Evolutionary conservation across 1,139 yeast genomes (phyloP).

Genomic region (Pichia sp.): DNA sequence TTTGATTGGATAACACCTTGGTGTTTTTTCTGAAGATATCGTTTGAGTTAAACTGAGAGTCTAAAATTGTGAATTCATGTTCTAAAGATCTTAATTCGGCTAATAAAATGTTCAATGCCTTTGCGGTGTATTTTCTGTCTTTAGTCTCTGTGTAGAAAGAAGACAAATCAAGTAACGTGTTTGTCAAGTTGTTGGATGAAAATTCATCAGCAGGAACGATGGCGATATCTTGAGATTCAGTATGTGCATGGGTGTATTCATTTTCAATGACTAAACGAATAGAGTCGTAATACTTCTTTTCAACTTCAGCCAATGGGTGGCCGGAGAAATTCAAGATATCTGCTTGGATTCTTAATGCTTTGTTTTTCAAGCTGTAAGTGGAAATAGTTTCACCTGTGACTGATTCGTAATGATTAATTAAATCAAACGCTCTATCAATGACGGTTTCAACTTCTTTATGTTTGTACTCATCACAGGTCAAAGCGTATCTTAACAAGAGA

Average conservation of each 20-base stretch:
- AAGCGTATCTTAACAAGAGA: constrained; percentile 31
- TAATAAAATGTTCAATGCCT: constrained; percentile 27
- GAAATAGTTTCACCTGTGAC: constrained; percentile 19
- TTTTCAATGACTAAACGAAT: constrained; percentile 24
- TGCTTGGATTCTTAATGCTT: constrained; percentile 31
- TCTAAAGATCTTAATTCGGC: constrained; percentile 31
- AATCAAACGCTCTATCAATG: constrained; percentile 23
- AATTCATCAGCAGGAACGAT: constrained; percentile 25
- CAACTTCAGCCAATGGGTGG: constrained; percentile 20
- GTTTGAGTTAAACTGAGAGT: constrained; percentile 18
- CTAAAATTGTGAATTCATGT: constrained; percentile 22
- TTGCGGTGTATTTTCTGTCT: constrained; percentile 19
- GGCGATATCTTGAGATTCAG: constrained; percentile 18
- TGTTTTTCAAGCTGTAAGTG: constrained; percentile 28
- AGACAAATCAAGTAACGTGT: constrained; percentile 31
- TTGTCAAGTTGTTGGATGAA: constrained; percentile 25
- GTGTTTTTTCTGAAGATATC: constrained; percentile 18
- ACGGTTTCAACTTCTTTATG: constrained; percentile 15
- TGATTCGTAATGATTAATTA: constrained; percentile 22
- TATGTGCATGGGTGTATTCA: constrained; percentile 20
- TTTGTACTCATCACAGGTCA: constrained; percentile 25
- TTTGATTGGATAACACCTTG: constrained; percentile 14
- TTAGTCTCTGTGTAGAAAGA: constrained; percentile 28
- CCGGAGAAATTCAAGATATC: constrained; percentile 21
- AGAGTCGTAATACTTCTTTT: constrained; percentile 23